Conservation (phyloP, 257 asterid genomes). For the Ehretia macrophylla region DNA sequence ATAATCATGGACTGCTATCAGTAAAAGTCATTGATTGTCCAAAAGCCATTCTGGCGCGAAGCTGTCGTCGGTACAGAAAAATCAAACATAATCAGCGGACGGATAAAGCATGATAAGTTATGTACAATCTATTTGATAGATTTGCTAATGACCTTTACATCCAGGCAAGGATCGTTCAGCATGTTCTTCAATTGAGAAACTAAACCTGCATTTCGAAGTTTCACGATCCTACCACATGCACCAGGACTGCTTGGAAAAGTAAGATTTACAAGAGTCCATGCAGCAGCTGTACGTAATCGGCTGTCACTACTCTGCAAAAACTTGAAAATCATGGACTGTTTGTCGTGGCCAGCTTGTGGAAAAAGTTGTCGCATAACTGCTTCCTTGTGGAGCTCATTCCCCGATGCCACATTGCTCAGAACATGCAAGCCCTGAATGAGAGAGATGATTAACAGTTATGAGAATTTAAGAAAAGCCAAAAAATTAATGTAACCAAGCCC, state of each 20-base stretch:
- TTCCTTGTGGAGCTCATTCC: conserved; percentile 83
- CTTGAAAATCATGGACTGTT: conserved; percentile 45
- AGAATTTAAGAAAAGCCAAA: neutral
- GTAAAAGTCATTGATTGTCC: conserved; percentile 51
- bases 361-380: conserved; percentile 74
- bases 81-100: conserved; percentile 10
- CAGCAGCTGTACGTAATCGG: conserved; percentile 68
- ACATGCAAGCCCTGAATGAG: conserved; percentile 62
- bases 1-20: conserved; percentile 48
- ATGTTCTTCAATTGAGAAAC: conserved; percentile 62
- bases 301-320: conserved; percentile 65
- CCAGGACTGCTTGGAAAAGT: conserved; percentile 68
- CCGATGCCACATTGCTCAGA: conserved; percentile 79
- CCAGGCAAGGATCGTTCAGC: conserved; percentile 81
- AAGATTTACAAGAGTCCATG: conserved; percentile 80
- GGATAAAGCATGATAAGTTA: conserved; percentile 6
- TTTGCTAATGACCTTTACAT: conserved; percentile 62
- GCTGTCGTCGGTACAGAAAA: conserved; percentile 47
- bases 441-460: conserved; percentile 1
- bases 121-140: conserved; percentile 7
- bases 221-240: conserved; percentile 45
- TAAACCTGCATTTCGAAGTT: conserved; percentile 57
- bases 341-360: conserved; percentile 29
- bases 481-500: conserved; percentile 5
- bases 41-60: conserved; percentile 59